Percentiles rank a stretch among this genome's conserved stretches.
Evolutionary conservation across 2,329 filamentous ascomycete species (phyloP).

Genomic region (Periconia macrospinosa): DNA sequence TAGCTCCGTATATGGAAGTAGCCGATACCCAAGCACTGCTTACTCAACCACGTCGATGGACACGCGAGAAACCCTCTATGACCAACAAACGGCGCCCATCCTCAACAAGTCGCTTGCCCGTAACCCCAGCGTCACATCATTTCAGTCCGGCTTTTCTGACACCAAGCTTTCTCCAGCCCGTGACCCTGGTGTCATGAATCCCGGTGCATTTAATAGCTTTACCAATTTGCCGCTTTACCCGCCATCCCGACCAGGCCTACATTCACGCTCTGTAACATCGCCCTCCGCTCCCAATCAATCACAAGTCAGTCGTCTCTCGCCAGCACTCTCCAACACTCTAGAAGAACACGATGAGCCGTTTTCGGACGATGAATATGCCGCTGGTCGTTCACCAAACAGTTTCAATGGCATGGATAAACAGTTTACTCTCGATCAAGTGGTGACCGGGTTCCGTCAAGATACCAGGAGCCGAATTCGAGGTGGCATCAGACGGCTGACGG

Average conservation of each 20-base stretch:
- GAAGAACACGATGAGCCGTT: constrained; percentile 76
- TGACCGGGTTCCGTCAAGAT: constrained; percentile 60
- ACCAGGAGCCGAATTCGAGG: constrained; percentile 53
- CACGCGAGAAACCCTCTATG: constrained; percentile 80
- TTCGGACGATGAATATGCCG: constrained; percentile 73
- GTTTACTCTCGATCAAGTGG: constrained; percentile 52
- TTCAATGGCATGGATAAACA: constrained; percentile 22
- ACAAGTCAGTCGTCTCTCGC: constrained; percentile 47
- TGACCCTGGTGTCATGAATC: constrained; percentile 56
- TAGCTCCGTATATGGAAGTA: constrained; percentile 31
- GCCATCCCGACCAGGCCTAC: constrained; percentile 65
- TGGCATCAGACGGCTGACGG: constrained; percentile 65
- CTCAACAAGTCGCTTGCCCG: constrained; percentile 76
- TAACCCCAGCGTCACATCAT: constrained; percentile 72
- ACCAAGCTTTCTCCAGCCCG: constrained; percentile 60
- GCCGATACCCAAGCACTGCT: constrained; percentile 28
- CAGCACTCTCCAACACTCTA: constrained; percentile 64
- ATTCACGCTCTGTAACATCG: constrained; percentile 82
- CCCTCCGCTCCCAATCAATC: constrained; percentile 58
- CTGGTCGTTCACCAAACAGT: constrained; percentile 35
- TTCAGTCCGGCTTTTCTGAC: constrained; percentile 82
- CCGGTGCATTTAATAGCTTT: constrained; percentile 56
- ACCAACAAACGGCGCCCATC: constrained; percentile 89
- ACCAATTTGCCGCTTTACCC: constrained; percentile 42
- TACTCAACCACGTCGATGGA: constrained; percentile 55